Conservation (phyloP, 1,139 yeast species). For the Suhomyces yuchorum region DNA sequence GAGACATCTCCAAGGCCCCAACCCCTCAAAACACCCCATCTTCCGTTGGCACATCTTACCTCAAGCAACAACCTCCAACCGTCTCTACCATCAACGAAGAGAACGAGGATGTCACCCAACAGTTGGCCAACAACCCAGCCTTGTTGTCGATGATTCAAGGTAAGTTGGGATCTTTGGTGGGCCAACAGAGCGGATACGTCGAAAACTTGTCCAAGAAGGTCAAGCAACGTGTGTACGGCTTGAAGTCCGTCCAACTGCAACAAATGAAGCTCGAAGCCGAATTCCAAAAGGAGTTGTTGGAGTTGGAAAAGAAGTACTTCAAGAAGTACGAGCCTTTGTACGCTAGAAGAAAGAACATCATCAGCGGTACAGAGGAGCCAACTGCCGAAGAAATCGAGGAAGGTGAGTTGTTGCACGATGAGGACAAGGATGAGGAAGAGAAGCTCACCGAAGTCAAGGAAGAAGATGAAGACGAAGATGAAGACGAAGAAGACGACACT, state of each 20-base stretch:
- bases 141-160: slow-evolving; percentile 88
- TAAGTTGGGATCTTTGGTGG: slow-evolving; percentile 80
- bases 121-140: slow-evolving; percentile 72
- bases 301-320: slow-evolving; percentile 80
- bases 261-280: slow-evolving; percentile 86
- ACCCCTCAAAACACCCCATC: slow-evolving; percentile 99
- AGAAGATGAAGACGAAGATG: slow-evolving; percentile 48
- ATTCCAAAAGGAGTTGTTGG: slow-evolving; percentile 86
- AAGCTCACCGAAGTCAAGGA: slow-evolving; percentile 28
- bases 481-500: slow-evolving; percentile 41
- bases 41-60: slow-evolving; percentile 75
- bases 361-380: slow-evolving; percentile 77
- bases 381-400: slow-evolving; percentile 72
- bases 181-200: slow-evolving; percentile 84
- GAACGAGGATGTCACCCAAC: slow-evolving; percentile 42
- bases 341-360: slow-evolving; percentile 69
- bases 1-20: slow-evolving; percentile 90
- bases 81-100: slow-evolving; percentile 82
- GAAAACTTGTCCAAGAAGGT: slow-evolving; percentile 74
- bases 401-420: slow-evolving; percentile 69
- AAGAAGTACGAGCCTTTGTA: slow-evolving; percentile 76
- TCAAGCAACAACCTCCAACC: slow-evolving; percentile 69
- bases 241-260: slow-evolving; percentile 80
- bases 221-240: slow-evolving; percentile 75
- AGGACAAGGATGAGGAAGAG: slow-evolving; percentile 44